Percentiles rank a stretch among this genome's conserved stretches.
phyloP scores from a whole-genome alignment of 345 rosid species.

The Camelina hispida region DNA sequence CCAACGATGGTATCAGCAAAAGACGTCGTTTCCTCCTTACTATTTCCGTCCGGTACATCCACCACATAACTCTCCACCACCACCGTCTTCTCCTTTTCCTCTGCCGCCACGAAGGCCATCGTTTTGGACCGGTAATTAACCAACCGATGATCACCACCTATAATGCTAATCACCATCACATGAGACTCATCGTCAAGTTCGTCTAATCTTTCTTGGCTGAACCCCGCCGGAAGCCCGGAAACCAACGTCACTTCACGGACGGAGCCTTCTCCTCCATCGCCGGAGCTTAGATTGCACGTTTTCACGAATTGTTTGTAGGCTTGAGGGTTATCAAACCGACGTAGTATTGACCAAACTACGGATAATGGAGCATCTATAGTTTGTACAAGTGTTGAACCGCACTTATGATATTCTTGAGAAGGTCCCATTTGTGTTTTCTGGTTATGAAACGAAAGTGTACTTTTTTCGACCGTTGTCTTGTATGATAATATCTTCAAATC shows the following conservation, averaged over 20 bases:
- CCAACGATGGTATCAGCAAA: slow-evolving; percentile 64
- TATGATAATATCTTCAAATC: slow-evolving; percentile 7
- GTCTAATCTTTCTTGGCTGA: slow-evolving; percentile 65
- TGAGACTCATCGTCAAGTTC: slow-evolving; percentile 66
- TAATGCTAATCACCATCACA: slow-evolving; percentile 57
- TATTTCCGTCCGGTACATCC: slow-evolving; percentile 65
- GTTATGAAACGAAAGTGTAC: not conserved
- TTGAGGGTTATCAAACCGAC: slow-evolving; percentile 67
- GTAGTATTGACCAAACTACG: slow-evolving; percentile 71
- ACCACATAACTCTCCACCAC: slow-evolving; percentile 78
- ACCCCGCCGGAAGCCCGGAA: slow-evolving; percentile 63
- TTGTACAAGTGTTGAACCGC: slow-evolving; percentile 58
- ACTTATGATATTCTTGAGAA: slow-evolving; percentile 44
- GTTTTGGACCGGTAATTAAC: slow-evolving; percentile 61
- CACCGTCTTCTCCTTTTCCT: slow-evolving; percentile 47
- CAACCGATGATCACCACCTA: slow-evolving; percentile 77
- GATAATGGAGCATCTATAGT: slow-evolving; percentile 61
- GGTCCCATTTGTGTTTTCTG: slow-evolving; percentile 20
- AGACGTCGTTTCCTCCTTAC: slow-evolving; percentile 59
- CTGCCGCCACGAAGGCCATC: slow-evolving; percentile 48
- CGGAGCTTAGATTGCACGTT: slow-evolving; percentile 56
- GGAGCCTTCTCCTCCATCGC: slow-evolving; percentile 57
- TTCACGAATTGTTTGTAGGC: slow-evolving; percentile 71
- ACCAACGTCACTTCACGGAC: slow-evolving; percentile 59
- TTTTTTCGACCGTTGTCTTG: slow-evolving; percentile 27